These are phyloP conservation scores for Clarireedia sp. DNA, from an alignment of 2,329 filamentous ascomycete species.

Conservation along the genomic window DNA sequence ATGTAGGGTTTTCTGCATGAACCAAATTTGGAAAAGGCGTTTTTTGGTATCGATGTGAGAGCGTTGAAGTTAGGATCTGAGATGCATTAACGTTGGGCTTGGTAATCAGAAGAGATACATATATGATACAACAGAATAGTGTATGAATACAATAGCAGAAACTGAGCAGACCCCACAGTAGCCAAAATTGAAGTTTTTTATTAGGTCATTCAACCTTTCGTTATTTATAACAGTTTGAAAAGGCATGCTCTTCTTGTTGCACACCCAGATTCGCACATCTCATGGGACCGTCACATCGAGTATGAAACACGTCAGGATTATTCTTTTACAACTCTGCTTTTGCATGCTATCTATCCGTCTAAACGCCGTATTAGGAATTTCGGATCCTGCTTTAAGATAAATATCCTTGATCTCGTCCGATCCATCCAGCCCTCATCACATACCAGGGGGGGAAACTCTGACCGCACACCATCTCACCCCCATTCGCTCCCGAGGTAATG, in stretches of 20 bases:
- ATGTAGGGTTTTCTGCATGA: neutral
- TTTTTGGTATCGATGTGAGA: neutral
- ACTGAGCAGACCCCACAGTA: too few relatives aligned
- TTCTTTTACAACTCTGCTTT: neutral
- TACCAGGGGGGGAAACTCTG: neutral
- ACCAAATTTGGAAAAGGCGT: neutral
- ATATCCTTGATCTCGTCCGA: neutral
- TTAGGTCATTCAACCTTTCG: neutral
- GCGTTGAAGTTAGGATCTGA: neutral
- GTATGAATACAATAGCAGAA: neutral
- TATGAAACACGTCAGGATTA: neutral
- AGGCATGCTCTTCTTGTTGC: too few relatives aligned
- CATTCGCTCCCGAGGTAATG: neutral
- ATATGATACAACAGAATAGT: neutral
- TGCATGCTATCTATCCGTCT: slow-evolving; percentile 10
- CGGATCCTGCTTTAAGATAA: neutral
- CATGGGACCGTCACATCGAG: neutral
- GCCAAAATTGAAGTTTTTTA: too few relatives aligned
- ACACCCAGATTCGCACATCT: too few relatives aligned
- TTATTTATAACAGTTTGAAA: too few relatives aligned
- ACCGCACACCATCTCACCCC: neutral
- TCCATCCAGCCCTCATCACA: neutral
- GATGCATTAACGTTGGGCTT: too few relatives aligned
- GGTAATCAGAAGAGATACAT: neutral
- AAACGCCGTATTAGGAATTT: slow-evolving; percentile 10